Base-by-base conservation (phyloP, 768 basidiomycete species). In the Phylloporus sp. region DNA sequence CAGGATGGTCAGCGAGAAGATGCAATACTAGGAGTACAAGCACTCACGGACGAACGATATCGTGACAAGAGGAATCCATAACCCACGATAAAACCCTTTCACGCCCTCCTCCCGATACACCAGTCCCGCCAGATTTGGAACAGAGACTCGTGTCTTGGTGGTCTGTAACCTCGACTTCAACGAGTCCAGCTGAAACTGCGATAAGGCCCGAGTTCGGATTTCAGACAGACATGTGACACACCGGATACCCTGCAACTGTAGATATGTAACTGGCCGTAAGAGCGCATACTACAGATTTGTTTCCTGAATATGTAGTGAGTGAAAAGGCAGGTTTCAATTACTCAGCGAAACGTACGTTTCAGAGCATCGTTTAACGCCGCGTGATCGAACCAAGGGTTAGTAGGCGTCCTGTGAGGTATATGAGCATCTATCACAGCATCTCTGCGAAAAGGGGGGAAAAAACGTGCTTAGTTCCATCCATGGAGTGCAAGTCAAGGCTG, bases 1-100 rank as follows among this genome's bases (percentile, higher is more conserved):
- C 22, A 52, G 17, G 31, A 47, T 31, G 3, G 33, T 50, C 27
- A 51, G 41, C 41, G 44, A 45, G 40, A 32, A 20, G 24, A 46
- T 20, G 50, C n/a, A 28, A 31, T 20, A 5, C 20, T 7, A n/a
- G 42, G 46, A 22, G 36, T 38, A 42, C 46, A 42, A 29, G 18
- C 38, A 90, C 89, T 70, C 65, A 84, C 95, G 90, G 66, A 97
- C 93, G 64, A 95, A 91, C 6, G 93, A 92, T 57, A 98, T 98
- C 9, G 93, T 95, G 68, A 92, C 75, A 45, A 97, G 79, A 38
- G 95, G 94, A 57, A 98, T 88, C 81, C 88, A 90, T 41, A 93
- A 61, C 47, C 90, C 90, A 46, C 92, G 78, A 67, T 90, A 95
- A 69, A 92, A 97, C 44, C 95, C 94, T 54, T 77, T 77, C 27